A percentile compares a stretch with the other conserved stretches of the same genome.
phyloP scores from a whole-genome alignment of 2,329 filamentous ascomycete species.

The Diplocarpon mali region DNA sequence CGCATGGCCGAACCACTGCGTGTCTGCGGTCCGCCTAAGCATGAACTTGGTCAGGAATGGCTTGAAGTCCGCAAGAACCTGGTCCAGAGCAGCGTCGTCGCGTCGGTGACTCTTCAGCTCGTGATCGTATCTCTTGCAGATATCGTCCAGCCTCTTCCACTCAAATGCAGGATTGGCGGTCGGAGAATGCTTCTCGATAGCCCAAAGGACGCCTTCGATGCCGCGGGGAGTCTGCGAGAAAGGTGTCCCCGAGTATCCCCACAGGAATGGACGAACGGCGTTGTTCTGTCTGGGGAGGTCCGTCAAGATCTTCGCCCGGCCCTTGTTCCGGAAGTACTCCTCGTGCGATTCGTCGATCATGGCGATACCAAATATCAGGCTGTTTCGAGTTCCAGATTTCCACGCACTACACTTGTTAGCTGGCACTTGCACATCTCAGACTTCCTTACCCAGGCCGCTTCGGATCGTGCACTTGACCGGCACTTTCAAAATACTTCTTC shows the following conservation, averaged over 20 bases:
- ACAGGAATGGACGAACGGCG: constrained; percentile 10
- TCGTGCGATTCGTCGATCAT: constrained; percentile 20
- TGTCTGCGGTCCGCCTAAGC: constrained; percentile 13
- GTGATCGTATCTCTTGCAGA: constrained; percentile 12
- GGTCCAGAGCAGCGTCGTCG: not conserved
- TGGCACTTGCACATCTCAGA: not conserved
- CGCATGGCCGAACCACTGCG: constrained; percentile 13
- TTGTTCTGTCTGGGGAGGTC: constrained; percentile 5
- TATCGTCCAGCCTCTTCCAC: constrained; percentile 4
- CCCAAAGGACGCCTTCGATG: constrained; percentile 13
- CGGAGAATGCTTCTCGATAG: constrained; percentile 11
- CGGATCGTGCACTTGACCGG: not conserved
- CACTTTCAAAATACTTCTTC: constrained; percentile 7
- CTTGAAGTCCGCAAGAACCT: constrained; percentile 1
- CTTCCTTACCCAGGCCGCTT: not conserved
- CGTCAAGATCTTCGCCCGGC: constrained; percentile 7
- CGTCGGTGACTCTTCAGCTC: not conserved
- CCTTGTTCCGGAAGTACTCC: constrained; percentile 6
- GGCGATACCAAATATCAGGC: constrained; percentile 16
- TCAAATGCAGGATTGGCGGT: not conserved
- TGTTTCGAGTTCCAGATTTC: constrained; percentile 3
- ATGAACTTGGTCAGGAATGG: constrained; percentile 13
- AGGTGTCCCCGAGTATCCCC: constrained; percentile 19
- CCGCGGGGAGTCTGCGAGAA: constrained; percentile 9
- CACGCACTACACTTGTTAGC: constrained; percentile 2